Base-by-base conservation (phyloP, 768 basidiomycete genomes). In the Cystofilobasidium macerans region DNA sequence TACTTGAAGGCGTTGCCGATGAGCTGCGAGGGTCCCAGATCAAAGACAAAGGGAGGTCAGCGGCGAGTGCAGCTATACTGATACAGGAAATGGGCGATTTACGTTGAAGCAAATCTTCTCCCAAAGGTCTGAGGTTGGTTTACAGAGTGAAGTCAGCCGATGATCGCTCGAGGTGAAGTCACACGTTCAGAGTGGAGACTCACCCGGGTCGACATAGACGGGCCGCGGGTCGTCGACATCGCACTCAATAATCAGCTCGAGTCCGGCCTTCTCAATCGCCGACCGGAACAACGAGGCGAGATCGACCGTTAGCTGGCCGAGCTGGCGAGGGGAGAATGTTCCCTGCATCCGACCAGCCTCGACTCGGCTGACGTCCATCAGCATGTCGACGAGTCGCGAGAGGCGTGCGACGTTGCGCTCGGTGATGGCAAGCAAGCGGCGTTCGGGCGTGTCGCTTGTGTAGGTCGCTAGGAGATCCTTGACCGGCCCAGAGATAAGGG, bases 61-160 rank as follows among this genome's bases (percentile, higher is more conserved):
- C n/a, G 8, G 28, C n/a, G n/a, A n/a, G n/a, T n/a, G n/a, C n/a
- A n/a, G n/a, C n/a, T n/a, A n/a, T n/a, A n/a, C n/a, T n/a, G n/a
- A n/a, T n/a, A n/a, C n/a, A n/a, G n/a, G n/a, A n/a, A n/a, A n/a
- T n/a, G n/a, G n/a, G n/a, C n/a, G n/a, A n/a, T n/a, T n/a, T n/a
- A n/a, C n/a, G 53, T 67, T 67, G 65, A 60, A 61, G 40, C 48
- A 36, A 30, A 67, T 66, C 48, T 76, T 76, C 59, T 76, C 75
- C 75, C 75, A 76, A 26, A 76, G 72, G 22, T 78, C 77, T 2
- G 71, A n/a, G n/a, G n/a, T n/a, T n/a, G n/a, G n/a, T n/a, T n/a
- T n/a, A n/a, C n/a, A n/a, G n/a, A n/a, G n/a, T n/a, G n/a, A n/a
- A n/a, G n/a, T n/a, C n/a, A n/a, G n/a, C n/a, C n/a, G n/a, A n/a